Evolutionary conservation across 352 stramenopile species (phyloP).

Genomic region (Globisporangium recalcitrans): DNA sequence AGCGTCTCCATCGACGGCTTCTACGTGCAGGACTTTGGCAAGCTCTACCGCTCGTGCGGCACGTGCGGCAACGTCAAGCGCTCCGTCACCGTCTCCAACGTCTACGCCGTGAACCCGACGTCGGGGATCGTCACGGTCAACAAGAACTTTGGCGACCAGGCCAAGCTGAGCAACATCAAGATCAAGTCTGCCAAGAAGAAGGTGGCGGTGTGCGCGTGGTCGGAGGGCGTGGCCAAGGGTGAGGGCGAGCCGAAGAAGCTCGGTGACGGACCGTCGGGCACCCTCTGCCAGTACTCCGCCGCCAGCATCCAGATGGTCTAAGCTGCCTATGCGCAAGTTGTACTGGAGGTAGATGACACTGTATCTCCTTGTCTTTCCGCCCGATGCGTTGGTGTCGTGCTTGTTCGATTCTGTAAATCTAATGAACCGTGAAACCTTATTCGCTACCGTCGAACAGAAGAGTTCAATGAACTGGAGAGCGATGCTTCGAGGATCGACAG

Average conservation of each 20-base stretch:
- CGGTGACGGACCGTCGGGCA: conserved; percentile 9
- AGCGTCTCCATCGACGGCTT: conserved; percentile 24
- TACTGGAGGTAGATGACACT: neutral
- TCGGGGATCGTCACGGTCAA: too few relatives aligned
- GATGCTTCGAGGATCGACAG: neutral
- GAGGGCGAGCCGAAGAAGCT: conserved; percentile 8
- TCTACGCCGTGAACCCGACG: too few relatives aligned
- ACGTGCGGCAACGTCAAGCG: conserved; percentile 21
- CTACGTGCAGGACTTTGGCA: conserved; percentile 25
- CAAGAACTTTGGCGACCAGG: too few relatives aligned
- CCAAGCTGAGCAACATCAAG: too few relatives aligned
- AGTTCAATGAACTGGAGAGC: neutral
- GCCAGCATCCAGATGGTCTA: conserved; percentile 11
- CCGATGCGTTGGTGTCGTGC: too few relatives aligned
- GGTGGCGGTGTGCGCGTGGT: conserved; percentile 16
- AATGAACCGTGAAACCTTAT: too few relatives aligned
- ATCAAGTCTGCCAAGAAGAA: conserved; percentile 16
- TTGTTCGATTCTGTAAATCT: too few relatives aligned
- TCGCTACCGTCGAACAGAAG: neutral
- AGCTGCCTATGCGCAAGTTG: neutral
- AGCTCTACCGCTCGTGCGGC: too few relatives aligned
- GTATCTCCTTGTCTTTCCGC: neutral
- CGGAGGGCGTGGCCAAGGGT: neutral
- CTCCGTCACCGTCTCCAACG: too few relatives aligned
- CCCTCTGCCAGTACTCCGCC: conserved; percentile 15